These are phyloP conservation scores for Metschnikowia noctiluminum DNA, from an alignment of 805 yeast species.

Conservation along the genomic window DNA sequence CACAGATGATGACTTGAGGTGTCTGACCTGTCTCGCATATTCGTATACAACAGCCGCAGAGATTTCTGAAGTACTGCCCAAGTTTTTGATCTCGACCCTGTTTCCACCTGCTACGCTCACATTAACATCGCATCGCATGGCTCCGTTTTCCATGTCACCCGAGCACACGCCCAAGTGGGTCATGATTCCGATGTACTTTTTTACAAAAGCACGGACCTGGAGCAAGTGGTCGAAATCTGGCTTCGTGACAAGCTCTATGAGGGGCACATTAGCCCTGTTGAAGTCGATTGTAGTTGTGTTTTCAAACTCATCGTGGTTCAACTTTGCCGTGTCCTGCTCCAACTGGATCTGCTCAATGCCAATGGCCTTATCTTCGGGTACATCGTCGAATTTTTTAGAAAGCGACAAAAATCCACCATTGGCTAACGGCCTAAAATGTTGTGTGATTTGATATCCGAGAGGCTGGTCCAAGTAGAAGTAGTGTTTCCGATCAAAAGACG, in stretches of 20 bases:
- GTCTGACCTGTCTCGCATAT: constrained; percentile 61
- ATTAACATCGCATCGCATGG: constrained; percentile 93
- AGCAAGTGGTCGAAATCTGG: constrained; percentile 74
- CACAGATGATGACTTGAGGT: constrained; percentile 34
- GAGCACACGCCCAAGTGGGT: constrained; percentile 70
- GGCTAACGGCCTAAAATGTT: constrained; percentile 78
- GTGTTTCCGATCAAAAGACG: constrained; percentile 89
- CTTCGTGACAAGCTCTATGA: constrained; percentile 85
- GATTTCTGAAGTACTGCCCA: constrained; percentile 81
- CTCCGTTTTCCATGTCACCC: constrained; percentile 92
- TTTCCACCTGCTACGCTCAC: constrained; percentile 71
- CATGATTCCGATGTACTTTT: constrained; percentile 72
- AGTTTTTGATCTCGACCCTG: constrained; percentile 85
- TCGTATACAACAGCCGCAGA: constrained; percentile 72
- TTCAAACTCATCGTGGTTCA: constrained; percentile 48
- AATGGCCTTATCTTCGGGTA: constrained; percentile 42
- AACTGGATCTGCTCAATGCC: constrained; percentile 78
- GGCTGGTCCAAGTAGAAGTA: constrained; percentile 98
- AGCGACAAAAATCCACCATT: constrained; percentile 57
- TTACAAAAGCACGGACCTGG: constrained; percentile 74
- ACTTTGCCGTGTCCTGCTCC: constrained; percentile 93
- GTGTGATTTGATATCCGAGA: constrained; percentile 92
- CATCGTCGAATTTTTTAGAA: constrained; percentile 50
- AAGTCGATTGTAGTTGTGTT: constrained; percentile 58
- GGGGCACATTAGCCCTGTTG: constrained; percentile 81